Evolutionary conservation across 140 eudicot species (phyloP), one percentile per base, ranked within the genome.

Genomic region (Oenanthe javanica): DNA sequence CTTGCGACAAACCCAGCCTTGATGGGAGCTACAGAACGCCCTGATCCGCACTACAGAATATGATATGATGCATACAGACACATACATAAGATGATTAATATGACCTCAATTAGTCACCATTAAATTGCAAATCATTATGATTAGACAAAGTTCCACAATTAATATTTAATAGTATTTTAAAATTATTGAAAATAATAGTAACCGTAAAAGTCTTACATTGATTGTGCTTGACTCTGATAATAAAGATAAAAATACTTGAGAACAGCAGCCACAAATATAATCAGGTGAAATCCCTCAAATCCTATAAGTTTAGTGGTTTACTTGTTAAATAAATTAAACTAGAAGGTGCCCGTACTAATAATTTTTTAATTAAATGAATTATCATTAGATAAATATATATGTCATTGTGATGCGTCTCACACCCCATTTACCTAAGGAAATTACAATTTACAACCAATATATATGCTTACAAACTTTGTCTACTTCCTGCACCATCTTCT

Each of bases 21-120:
- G 82, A 87, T 86, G 42, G 85, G 91, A 82, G 92, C 92, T 18
- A 90, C 91, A 54, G 94, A 90, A 76, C 91, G 31, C 82, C 89
- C 94, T 49, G 91, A 84, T 77, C 88, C 84, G 72, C 93, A 85
- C 89, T 85, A 72, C 54, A 77, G 80, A 27, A 87, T 77, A 61
- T 36, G 64, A 45, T 51, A 48, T n/a, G 57, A 81, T 31, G 16
- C 11, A 49, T 23, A 77, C 2, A 10, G 16, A 67, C 45, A 6
- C n/a, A 72, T 0, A 40, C 38, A 11, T 25, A 9, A 66, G 18
- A 66, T 64, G 15, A 64, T 64, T 64, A 64, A 27, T 64, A 64
- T 25, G 36, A 64, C 71, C 71, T 64, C 40, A 64, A 27, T 25
- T 5, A n/a, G 18, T 57, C 66, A 19, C 67, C 67, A 59, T 5